Evolutionary conservation across 2,329 filamentous ascomycete genomes (phyloP).

Genomic region (Arthrinium phaeospermum): DNA sequence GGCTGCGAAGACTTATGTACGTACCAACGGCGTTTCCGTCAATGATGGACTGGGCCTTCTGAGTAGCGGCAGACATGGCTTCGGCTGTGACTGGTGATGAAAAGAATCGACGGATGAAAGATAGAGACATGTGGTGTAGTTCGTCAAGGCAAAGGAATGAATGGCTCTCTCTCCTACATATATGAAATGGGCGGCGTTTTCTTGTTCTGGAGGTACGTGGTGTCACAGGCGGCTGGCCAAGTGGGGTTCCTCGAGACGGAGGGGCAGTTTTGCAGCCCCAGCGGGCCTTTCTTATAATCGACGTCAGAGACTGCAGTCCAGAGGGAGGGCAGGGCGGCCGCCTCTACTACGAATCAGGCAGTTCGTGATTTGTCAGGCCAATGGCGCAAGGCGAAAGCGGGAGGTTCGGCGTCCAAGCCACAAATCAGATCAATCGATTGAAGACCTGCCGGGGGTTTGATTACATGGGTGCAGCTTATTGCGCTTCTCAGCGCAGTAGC

Average conservation of each 20-base stretch:
- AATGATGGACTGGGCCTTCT: slow-evolving; percentile 85
- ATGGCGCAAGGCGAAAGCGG: slow-evolving; percentile 18
- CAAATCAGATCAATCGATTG: background rate
- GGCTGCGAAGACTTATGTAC: slow-evolving; percentile 40
- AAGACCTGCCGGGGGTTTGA: background rate
- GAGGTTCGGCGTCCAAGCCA: background rate
- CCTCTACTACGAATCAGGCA: background rate
- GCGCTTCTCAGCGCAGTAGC: background rate
- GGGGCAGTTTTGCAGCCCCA: background rate
- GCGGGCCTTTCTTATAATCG: slow-evolving; percentile 4
- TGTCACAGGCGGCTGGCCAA: slow-evolving; percentile 2
- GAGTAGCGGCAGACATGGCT: slow-evolving; percentile 82
- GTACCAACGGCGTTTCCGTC: slow-evolving; percentile 84
- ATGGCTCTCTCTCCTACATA: background rate
- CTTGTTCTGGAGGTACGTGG: background rate
- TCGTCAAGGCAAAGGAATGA: background rate
- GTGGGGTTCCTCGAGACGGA: slow-evolving; percentile 1
- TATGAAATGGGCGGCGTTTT: background rate
- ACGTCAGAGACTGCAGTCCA: background rate
- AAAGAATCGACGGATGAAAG: slow-evolving; percentile 74
- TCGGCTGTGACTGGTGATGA: slow-evolving; percentile 54
- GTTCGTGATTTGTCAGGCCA: slow-evolving; percentile 21
- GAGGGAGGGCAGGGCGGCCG: background rate
- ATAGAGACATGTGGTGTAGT: slow-evolving; percentile 48
- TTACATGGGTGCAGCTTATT: background rate